Percentiles rank a stretch among this genome's conserved stretches.
Evolutionary conservation across 1,284 basidiomycete species (phyloP).

Genomic region (Naganishia sp.): DNA sequence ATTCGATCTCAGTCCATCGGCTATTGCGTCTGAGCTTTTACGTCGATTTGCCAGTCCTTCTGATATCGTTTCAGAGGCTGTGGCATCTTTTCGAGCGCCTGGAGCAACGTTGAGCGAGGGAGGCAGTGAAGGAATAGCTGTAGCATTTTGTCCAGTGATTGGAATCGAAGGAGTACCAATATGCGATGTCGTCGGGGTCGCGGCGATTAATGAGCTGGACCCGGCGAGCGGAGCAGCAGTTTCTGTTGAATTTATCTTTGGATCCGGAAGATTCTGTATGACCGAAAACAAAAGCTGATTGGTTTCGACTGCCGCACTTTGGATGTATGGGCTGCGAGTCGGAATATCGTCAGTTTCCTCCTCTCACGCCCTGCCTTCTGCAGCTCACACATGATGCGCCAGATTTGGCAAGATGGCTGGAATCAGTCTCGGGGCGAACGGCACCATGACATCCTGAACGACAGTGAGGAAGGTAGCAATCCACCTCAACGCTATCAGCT

Average conservation of each 20-base stretch:
- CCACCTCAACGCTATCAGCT: slow-evolving; percentile 86
- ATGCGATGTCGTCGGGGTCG: slow-evolving; percentile 33
- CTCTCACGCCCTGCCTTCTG: neutral
- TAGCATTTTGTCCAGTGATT: neutral
- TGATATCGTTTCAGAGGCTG: neutral
- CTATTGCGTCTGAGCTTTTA: slow-evolving; percentile 19
- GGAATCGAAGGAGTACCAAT: slow-evolving; percentile 23
- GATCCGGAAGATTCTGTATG: slow-evolving; percentile 78
- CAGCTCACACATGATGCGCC: slow-evolving; percentile 70
- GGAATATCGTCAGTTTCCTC: neutral
- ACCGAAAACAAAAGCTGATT: slow-evolving; percentile 83
- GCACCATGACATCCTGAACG: slow-evolving; percentile 86
- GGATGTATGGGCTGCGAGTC: slow-evolving; percentile 67
- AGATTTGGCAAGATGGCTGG: slow-evolving; percentile 91
- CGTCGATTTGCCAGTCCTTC: slow-evolving; percentile 13
- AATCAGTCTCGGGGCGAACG: slow-evolving; percentile 89
- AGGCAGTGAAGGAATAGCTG: slow-evolving; percentile 9
- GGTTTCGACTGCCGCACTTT: slow-evolving; percentile 78
- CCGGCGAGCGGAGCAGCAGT: slow-evolving; percentile 29
- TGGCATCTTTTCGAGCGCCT: slow-evolving; percentile 13
- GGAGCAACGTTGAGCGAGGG: slow-evolving; percentile 15
- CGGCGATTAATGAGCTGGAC: slow-evolving; percentile 30
- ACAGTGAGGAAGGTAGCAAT: slow-evolving; percentile 87
- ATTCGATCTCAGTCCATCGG: slow-evolving; percentile 19
- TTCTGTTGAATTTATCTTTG: slow-evolving; percentile 40